Base-by-base conservation (phyloP, 2,329 filamentous ascomycete species). In the Zelopaecilomyces penicillatus region DNA sequence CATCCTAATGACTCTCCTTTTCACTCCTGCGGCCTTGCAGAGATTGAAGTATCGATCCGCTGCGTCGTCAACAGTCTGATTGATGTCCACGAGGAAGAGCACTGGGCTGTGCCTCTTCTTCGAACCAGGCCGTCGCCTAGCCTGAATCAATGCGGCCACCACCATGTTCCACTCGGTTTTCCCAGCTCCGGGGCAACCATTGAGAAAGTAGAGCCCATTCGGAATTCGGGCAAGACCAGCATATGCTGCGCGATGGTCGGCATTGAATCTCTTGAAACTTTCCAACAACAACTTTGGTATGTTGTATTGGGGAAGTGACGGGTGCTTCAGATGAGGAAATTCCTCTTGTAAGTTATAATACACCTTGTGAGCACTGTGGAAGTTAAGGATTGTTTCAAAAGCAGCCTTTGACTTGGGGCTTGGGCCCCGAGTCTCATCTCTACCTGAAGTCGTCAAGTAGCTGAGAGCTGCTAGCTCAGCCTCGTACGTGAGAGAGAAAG, bases 131-230 rank as follows among this genome's bases (percentile, higher is more conserved):
- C 51, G 54, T 19, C 44, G 52, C 37, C 58, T 64, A 10, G 57
- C 57, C 35, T 64, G 62, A 6, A 66, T 63, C 12, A 71, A 53
- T 0, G 64, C 65, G 2, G 68, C 58, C 3, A 70, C 52, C 1
- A 67, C 54, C 51, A 72, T 62, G 31, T 66, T 70, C 66, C 68
- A 71, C 32, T 71, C 65, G 0, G 70, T 73, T 41, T 74, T 74
- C 0, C 70, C 70, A 0, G 69, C 64, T 0, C 70, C 70, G 4
- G 70, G 69, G 5, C 70, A 70, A 4, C 70, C 70, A 5, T 69
- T 69, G 1, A 73, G 56, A 39, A 74, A 63, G 29, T 62, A 65
- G 1, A 74, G 48, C 0, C 68, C 65, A n/a, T 65, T 68, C 0
- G 68, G 67, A 8, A 73, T 64, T 1, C 50, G 49, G 2, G 49